These are phyloP conservation scores for Gentiana straminea DNA, from an alignment of 257 asterid species.

Conservation along the genomic window DNA sequence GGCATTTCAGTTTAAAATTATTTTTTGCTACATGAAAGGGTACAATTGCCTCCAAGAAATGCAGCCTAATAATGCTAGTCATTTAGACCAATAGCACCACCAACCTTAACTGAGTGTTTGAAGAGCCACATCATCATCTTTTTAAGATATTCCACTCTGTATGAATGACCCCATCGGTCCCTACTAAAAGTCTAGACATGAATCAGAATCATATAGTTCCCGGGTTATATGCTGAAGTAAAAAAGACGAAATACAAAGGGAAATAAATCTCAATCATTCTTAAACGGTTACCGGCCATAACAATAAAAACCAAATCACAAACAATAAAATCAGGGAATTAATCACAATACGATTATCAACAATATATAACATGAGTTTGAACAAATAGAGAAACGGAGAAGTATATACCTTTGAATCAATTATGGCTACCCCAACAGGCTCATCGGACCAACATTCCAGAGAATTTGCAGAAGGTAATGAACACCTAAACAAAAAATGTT, in stretches of 20 bases:
- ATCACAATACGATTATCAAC: too few relatives aligned
- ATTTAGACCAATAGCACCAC: not conserved
- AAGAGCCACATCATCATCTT: slow-evolving; percentile 48
- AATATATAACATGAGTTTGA: slow-evolving; percentile 5
- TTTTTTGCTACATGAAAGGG: too few relatives aligned
- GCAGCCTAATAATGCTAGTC: too few relatives aligned
- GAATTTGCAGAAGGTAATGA: slow-evolving; percentile 69
- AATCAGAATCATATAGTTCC: slow-evolving; percentile 11
- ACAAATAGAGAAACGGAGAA: slow-evolving; percentile 8
- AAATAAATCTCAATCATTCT: too few relatives aligned
- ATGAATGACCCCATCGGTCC: slow-evolving; percentile 71
- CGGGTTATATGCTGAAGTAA: too few relatives aligned
- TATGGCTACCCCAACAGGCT: slow-evolving; percentile 85
- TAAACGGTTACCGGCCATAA: too few relatives aligned
- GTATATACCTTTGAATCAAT: slow-evolving; percentile 31
- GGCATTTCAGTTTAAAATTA: too few relatives aligned
- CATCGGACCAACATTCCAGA: slow-evolving; percentile 89
- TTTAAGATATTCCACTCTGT: slow-evolving; percentile 84
- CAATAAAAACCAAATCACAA: too few relatives aligned
- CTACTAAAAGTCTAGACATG: slow-evolving; percentile 69
- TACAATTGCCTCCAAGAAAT: too few relatives aligned
- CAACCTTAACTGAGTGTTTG: slow-evolving; percentile 84
- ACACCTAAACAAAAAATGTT: slow-evolving; percentile 27
- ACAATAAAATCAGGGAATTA: too few relatives aligned
- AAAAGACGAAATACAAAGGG: too few relatives aligned